These are phyloP conservation scores for Lactifluus hygrophoroides DNA, from an alignment of 768 basidiomycete genomes.

Conservation along the genomic window DNA sequence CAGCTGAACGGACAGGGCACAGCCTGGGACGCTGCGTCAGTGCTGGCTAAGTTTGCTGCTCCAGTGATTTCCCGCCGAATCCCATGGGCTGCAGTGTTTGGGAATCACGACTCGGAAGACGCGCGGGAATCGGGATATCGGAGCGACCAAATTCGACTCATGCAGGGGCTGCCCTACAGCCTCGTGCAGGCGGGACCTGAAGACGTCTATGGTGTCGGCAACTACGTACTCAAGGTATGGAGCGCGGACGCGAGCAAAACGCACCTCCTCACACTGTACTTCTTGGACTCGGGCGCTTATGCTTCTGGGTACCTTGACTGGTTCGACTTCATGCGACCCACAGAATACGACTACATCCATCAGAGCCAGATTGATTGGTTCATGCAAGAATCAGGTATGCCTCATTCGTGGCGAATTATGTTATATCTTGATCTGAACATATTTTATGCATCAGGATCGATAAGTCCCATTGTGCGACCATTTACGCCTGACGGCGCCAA, in stretches of 20 bases:
- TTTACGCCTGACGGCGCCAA: slow-evolving; percentile 69
- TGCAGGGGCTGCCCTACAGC: slow-evolving; percentile 80
- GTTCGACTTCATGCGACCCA: slow-evolving; percentile 55
- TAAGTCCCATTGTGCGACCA: slow-evolving; percentile 71
- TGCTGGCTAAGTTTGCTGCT: slow-evolving; percentile 80
- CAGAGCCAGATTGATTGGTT: slow-evolving; percentile 89
- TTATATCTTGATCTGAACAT: neutral
- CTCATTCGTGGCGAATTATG: neutral
- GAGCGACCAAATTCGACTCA: slow-evolving; percentile 55
- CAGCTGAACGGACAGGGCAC: slow-evolving; percentile 89
- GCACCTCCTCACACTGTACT: slow-evolving; percentile 84
- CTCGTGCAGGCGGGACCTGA: slow-evolving; percentile 73
- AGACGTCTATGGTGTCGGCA: slow-evolving; percentile 83
- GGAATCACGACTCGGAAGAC: slow-evolving; percentile 86
- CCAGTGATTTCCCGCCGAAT: slow-evolving; percentile 67
- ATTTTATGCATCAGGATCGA: slow-evolving; percentile 34
- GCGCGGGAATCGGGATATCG: slow-evolving; percentile 37
- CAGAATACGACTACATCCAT: slow-evolving; percentile 82
- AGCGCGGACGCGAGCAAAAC: slow-evolving; percentile 86
- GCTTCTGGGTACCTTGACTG: slow-evolving; percentile 49
- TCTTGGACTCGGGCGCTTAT: slow-evolving; percentile 84
- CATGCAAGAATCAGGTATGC: slow-evolving; percentile 61
- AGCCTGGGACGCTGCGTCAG: slow-evolving; percentile 81
- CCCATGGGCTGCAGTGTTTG: slow-evolving; percentile 90
- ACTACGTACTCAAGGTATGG: slow-evolving; percentile 78